phyloP scores from a whole-genome alignment of 495 filamentous ascomycete species.

The Penicillium bovifimosum region DNA sequence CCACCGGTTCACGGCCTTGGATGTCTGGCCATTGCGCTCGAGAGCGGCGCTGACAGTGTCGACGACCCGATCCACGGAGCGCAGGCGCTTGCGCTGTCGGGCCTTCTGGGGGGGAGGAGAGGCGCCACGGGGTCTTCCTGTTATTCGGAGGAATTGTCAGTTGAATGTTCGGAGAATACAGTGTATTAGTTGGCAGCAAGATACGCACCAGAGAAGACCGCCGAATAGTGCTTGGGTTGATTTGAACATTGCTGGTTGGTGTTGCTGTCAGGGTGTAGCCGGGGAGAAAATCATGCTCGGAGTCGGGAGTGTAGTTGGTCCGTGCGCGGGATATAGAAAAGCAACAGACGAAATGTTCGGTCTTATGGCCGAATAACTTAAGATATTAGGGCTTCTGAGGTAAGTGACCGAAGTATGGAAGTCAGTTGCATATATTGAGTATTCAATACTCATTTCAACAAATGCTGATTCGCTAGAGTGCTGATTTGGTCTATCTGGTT shows the following conservation, averaged over 20 bases:
- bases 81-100: constrained; percentile 80
- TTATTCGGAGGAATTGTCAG: constrained; percentile 13
- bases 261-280: constrained; percentile 8
- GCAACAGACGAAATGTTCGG: background rate
- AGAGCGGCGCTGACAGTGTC: constrained; percentile 71
- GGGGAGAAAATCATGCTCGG: constrained; percentile 28
- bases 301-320: constrained; percentile 26
- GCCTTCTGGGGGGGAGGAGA: constrained; percentile 85
- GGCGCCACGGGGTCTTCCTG: constrained; percentile 98
- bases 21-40: constrained; percentile 58
- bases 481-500: constrained; percentile 2
- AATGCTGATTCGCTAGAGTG: background rate
- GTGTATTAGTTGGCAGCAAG: too few relatives aligned
- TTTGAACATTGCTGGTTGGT: constrained; percentile 53
- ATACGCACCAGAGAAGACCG: constrained; percentile 75
- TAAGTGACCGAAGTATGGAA: background rate
- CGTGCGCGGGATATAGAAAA: constrained; percentile 17
- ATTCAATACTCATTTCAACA: background rate
- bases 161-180: background rate
- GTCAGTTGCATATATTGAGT: background rate
- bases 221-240: constrained; percentile 67
- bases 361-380: background rate
- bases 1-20: constrained; percentile 78
- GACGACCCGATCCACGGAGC: constrained; percentile 78
- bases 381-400: background rate